phyloP scores from a whole-genome alignment of 2,329 filamentous ascomycete genomes.

The Ophiostoma fasciatum region DNA sequence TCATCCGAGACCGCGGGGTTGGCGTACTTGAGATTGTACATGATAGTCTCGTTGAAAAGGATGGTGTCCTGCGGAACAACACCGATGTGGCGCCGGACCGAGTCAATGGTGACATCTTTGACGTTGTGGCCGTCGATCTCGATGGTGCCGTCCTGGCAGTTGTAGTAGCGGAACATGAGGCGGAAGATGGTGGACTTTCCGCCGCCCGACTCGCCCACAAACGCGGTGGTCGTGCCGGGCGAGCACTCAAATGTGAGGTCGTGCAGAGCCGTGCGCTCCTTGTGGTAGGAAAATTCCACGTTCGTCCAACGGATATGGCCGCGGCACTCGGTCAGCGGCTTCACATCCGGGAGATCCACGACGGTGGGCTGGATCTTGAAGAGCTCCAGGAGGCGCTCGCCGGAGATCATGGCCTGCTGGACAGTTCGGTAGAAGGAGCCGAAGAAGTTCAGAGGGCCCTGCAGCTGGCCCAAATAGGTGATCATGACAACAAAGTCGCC shows the following conservation, averaged over 20 bases:
- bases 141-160: slow-evolving; percentile 64
- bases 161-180: slow-evolving; percentile 93
- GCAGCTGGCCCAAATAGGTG: slow-evolving; percentile 66
- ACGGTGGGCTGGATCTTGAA: slow-evolving; percentile 96
- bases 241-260: slow-evolving; percentile 72
- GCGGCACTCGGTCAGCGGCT: slow-evolving; percentile 49
- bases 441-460: slow-evolving; percentile 72
- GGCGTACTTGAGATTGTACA: slow-evolving; percentile 40
- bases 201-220: slow-evolving; percentile 92
- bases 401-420: slow-evolving; percentile 93
- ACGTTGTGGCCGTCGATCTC: slow-evolving; percentile 75
- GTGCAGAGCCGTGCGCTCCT: slow-evolving; percentile 68
- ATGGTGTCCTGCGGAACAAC: slow-evolving; percentile 96
- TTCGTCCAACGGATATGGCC: slow-evolving; percentile 79
- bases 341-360: slow-evolving; percentile 55
- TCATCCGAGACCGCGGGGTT: slow-evolving; percentile 31
- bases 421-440: slow-evolving; percentile 94
- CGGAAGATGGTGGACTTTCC: slow-evolving; percentile 96
- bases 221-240: slow-evolving; percentile 85
- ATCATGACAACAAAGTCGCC: slow-evolving; percentile 61
- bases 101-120: slow-evolving; percentile 79
- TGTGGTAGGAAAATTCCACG: slow-evolving; percentile 83
- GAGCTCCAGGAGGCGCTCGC: slow-evolving; percentile 83
- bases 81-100: slow-evolving; percentile 78
- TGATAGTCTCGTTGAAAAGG: slow-evolving; percentile 37